Base-by-base conservation (phyloP, 352 stramenopile species). In the Phytophthora melonis region DNA sequence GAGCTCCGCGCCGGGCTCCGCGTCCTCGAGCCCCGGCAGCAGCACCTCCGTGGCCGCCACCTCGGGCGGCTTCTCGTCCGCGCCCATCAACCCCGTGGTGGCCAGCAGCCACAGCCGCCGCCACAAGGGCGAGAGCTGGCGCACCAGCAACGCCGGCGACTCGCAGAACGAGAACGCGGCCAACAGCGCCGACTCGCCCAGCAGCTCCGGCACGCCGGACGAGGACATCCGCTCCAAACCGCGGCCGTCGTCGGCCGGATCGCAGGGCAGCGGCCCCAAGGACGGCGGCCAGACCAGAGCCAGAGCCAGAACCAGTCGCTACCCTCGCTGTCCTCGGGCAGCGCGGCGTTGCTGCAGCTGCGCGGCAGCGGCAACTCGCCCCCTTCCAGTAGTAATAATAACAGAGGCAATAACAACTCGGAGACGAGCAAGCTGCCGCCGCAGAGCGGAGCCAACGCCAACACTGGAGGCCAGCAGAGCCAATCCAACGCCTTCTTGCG, bases 241-340 rank as follows among this genome's bases (percentile, higher is more conserved):
- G 2, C 53, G 25, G 18, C 66, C 60, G 30, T 41, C 54, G 11
- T 73, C 66, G 5, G 49, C 59, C 14, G 54, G 30, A 1, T 72
- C 54, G 6, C 72, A 79, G 10, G 19, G 23, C 43, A 60, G 34
- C 34, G 34, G 34, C 34, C 34, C 39, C 43, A 70, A 72, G 41
- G 5, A 56, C 13, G 57, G 67, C 11, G 34, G 27, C 34, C 2
- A 10, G 16, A 1, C 4, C 34, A 41, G 1, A 41, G 34, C 13
- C 34, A 41, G 3, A 41, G 34, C 9, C 34, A 41, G 13, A 70
- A 21, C 8, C 63, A 62, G 62, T 67, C 78, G 36, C 64, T 91
- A 23, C 78, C 80, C 1, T 81, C 84, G 47, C 72, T 91, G 16
- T 89, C 84, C 6, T 86, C 80, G 0, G 74, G 82, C 11, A 76